phyloP scores from a whole-genome alignment of 495 filamentous ascomycete genomes.

The Hyaloscypha hepaticicola region DNA sequence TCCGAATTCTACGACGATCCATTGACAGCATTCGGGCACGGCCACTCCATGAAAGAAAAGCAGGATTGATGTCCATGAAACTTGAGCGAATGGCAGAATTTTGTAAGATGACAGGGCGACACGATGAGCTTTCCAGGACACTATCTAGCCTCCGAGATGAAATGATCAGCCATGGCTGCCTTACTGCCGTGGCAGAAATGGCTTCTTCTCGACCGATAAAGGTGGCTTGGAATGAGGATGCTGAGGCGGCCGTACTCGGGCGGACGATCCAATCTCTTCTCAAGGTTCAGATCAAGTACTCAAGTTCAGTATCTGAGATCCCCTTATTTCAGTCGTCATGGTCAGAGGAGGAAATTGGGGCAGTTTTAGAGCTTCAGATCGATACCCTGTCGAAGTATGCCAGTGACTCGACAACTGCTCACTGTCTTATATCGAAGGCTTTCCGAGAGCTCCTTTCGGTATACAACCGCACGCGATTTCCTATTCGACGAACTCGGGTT shows the following conservation, averaged over 20 bases:
- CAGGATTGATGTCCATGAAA: slow-evolving; percentile 44
- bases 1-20: slow-evolving; percentile 50
- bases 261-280: slow-evolving; percentile 46
- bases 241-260: slow-evolving; percentile 43
- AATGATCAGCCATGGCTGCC: slow-evolving; percentile 46
- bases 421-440: slow-evolving; percentile 10
- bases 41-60: slow-evolving; percentile 43
- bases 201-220: slow-evolving; percentile 37
- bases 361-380: slow-evolving; percentile 49
- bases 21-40: slow-evolving; percentile 48
- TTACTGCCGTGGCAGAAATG: slow-evolving; percentile 38
- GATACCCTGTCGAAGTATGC: slow-evolving; percentile 27
- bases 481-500: slow-evolving; percentile 48
- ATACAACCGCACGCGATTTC: slow-evolving; percentile 40
- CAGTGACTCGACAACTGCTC: neutral
- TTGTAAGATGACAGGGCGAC: slow-evolving; percentile 24
- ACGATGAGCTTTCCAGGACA: slow-evolving; percentile 49
- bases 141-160: slow-evolving; percentile 44
- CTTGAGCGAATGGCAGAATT: slow-evolving; percentile 42
- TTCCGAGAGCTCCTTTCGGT: slow-evolving; percentile 38
- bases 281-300: slow-evolving; percentile 43
- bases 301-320: neutral
- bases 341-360: slow-evolving; percentile 41
- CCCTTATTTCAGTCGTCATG: slow-evolving; percentile 18
- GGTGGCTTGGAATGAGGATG: slow-evolving; percentile 38